Conservation (phyloP, 768 basidiomycete species). For the Boletus barrowsii region DNA sequence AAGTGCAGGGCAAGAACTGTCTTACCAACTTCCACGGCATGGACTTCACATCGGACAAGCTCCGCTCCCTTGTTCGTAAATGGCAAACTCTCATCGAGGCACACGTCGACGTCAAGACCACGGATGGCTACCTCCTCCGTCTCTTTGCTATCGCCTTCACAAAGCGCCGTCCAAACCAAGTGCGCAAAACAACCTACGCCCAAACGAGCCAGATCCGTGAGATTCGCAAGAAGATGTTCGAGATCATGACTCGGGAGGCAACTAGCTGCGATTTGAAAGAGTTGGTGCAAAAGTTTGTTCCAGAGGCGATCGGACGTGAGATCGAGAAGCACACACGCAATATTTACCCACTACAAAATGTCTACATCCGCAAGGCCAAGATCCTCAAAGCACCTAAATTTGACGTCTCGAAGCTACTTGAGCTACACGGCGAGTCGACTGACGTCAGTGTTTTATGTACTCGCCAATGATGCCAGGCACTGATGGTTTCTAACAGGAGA, state of each 20-base stretch:
- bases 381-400: conserved; percentile 98
- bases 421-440: conserved; percentile 93
- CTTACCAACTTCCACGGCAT: conserved; percentile 99
- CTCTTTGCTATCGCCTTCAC: conserved; percentile 99
- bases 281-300: conserved; percentile 97
- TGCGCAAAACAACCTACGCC: conserved; percentile 98
- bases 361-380: conserved; percentile 98
- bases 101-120: conserved; percentile 97
- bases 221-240: conserved; percentile 99
- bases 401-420: conserved; percentile 91
- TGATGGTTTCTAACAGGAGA: conserved; percentile 57
- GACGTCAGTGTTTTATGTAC: conserved; percentile 56
- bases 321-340: conserved; percentile 96
- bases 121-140: conserved; percentile 98
- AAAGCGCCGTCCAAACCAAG: conserved; percentile 93
- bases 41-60: conserved; percentile 99
- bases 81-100: conserved; percentile 99
- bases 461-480: background rate
- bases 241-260: conserved; percentile 96
- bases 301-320: conserved; percentile 98
- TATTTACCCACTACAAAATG: conserved; percentile 99
- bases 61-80: conserved; percentile 98
- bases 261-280: conserved; percentile 96
- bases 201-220: conserved; percentile 93
- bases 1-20: conserved; percentile 97